Evolutionary conservation across 495 filamentous ascomycete species (phyloP).

Genomic region (Amorphotheca resinae): DNA sequence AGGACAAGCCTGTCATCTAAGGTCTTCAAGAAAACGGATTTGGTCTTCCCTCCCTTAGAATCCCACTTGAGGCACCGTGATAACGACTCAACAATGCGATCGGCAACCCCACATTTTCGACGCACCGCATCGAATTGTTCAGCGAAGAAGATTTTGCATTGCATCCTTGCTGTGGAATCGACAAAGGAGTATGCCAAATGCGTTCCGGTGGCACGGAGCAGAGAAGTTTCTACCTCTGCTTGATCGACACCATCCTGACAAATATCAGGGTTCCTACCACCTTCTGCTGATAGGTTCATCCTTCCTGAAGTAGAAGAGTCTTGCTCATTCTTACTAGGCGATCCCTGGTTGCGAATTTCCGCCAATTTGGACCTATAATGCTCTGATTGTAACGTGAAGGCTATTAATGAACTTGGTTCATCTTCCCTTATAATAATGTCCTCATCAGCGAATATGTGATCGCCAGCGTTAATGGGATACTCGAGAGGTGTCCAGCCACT

Average conservation of each 20-base stretch:
- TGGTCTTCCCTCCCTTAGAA: conserved; percentile 95
- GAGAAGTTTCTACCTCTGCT: conserved; percentile 56
- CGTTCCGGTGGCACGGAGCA: conserved; percentile 72
- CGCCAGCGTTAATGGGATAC: conserved; percentile 75
- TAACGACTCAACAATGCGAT: conserved; percentile 88
- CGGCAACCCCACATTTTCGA: conserved; percentile 80
- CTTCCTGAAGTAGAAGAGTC: conserved; percentile 3
- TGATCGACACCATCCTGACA: conserved; percentile 26
- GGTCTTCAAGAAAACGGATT: conserved; percentile 95
- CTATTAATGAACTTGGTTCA: conserved; percentile 91
- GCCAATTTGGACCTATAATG: conserved; percentile 75
- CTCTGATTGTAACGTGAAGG: conserved; percentile 73
- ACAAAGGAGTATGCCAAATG: conserved; percentile 92
- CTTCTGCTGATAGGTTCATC: background rate
- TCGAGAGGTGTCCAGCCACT: conserved; percentile 93
- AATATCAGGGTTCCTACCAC: conserved; percentile 7
- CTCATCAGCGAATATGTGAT: conserved; percentile 96
- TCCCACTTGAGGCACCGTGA: conserved; percentile 97
- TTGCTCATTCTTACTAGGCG: conserved; percentile 4
- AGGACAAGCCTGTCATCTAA: conserved; percentile 89
- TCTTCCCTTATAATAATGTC: conserved; percentile 96
- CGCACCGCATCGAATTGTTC: conserved; percentile 95
- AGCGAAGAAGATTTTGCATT: conserved; percentile 95
- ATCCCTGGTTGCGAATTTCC: conserved; percentile 49
- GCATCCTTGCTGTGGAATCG: conserved; percentile 83